Evolutionary conservation across 2,329 filamentous ascomycete species (phyloP).

Genomic region (Cordyceps farinosa): DNA sequence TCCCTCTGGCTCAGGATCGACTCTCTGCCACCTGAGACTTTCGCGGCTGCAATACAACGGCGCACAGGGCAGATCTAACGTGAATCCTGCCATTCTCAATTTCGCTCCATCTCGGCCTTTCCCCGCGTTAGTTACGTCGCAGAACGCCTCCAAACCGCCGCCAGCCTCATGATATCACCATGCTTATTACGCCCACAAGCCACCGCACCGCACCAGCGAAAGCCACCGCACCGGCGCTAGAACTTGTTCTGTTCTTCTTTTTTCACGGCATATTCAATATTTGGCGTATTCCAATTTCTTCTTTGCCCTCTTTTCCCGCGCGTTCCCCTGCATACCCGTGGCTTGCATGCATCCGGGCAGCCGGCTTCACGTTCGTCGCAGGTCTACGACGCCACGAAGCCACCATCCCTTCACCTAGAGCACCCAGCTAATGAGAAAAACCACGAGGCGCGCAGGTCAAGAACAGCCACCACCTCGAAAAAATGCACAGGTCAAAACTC

Average conservation of each 20-base stretch:
- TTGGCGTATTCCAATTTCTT: not conserved
- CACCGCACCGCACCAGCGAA: not conserved
- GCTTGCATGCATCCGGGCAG: not conserved
- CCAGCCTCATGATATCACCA: not conserved
- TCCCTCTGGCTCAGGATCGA: too few relatives aligned
- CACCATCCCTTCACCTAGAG: not conserved
- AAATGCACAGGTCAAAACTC: too few relatives aligned
- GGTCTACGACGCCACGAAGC: not conserved
- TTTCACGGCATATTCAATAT: not conserved
- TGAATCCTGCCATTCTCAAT: too few relatives aligned
- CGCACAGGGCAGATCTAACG: too few relatives aligned
- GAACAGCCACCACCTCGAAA: not conserved
- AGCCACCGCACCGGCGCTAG: not conserved
- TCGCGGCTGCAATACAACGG: too few relatives aligned
- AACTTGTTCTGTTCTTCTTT: not conserved
- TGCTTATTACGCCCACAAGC: not conserved
- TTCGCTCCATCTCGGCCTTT: too few relatives aligned
- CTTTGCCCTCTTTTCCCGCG: not conserved
- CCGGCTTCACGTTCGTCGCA: not conserved
- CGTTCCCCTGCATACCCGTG: not conserved
- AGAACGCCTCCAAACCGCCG: not conserved
- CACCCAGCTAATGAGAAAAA: not conserved
- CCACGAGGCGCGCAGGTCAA: not conserved
- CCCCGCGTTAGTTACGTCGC: too few relatives aligned
- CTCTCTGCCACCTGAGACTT: too few relatives aligned